phyloP scores from a whole-genome alignment of 2,329 filamentous ascomycete species.

The Stenocarpella maydis region DNA sequence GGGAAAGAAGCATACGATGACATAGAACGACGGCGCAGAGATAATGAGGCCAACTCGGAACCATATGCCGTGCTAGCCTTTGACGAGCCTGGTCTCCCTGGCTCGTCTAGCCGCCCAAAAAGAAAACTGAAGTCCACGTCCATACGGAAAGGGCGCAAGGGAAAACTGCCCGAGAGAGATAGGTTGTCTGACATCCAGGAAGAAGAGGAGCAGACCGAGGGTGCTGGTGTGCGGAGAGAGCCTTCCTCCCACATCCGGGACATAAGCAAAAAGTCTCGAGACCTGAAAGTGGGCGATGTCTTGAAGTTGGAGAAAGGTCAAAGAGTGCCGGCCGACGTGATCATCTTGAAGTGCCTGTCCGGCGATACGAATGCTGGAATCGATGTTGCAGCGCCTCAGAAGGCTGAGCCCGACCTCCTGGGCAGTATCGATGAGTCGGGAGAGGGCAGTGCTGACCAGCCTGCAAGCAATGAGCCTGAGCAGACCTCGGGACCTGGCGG shows the following conservation, averaged over 20 bases:
- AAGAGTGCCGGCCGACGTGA: constrained; percentile 90
- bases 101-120: constrained; percentile 47
- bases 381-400: constrained; percentile 42
- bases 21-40: constrained; percentile 82
- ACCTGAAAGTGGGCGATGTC: constrained; percentile 95
- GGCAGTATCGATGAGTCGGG: constrained; percentile 48
- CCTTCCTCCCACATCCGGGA: constrained; percentile 67
- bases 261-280: constrained; percentile 80
- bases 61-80: constrained; percentile 82
- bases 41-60: constrained; percentile 94
- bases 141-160: constrained; percentile 49
- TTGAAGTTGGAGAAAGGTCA: constrained; percentile 92
- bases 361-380: constrained; percentile 43
- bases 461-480: constrained; percentile 42
- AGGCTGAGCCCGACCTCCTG: constrained; percentile 52
- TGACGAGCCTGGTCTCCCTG: constrained; percentile 57
- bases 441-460: constrained; percentile 45
- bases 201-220: constrained; percentile 67
- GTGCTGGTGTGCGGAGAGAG: constrained; percentile 46
- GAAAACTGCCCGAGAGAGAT: constrained; percentile 46
- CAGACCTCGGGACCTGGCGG: constrained; percentile 62
- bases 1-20: constrained; percentile 97
- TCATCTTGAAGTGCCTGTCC: constrained; percentile 80
- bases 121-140: constrained; percentile 58
- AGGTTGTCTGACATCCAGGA: constrained; percentile 73